Evolutionary conservation across 192 early-diverging fungal genomes (phyloP).

Genomic region (Podochytrium sp.): DNA sequence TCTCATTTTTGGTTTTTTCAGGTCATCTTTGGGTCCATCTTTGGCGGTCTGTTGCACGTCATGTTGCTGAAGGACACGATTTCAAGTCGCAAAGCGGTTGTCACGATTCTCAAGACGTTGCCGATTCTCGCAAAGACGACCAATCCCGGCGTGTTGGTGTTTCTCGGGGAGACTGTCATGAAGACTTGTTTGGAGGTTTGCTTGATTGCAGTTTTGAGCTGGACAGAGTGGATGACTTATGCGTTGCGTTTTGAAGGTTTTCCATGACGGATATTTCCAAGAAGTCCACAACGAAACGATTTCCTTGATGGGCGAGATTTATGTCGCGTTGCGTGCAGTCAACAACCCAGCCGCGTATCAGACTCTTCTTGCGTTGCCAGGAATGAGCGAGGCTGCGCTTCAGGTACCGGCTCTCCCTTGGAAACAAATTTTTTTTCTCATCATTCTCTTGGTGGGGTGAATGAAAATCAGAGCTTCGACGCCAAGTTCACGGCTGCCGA

Average conservation of each 20-base stretch:
- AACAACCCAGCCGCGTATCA: conserved; percentile 30
- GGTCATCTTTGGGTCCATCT: conserved; percentile 21
- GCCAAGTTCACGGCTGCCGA: conserved; percentile 3
- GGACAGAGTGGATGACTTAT: not conserved
- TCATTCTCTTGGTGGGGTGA: too few species aligned
- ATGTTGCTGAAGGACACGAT: conserved; percentile 21
- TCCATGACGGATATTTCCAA: conserved; percentile 47
- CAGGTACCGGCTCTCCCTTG: conserved; percentile 7
- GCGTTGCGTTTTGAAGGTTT: not conserved
- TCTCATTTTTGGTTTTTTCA: conserved; percentile 23
- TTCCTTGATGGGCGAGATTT: conserved; percentile 37
- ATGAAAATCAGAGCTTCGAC: conserved; percentile 36
- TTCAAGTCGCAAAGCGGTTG: conserved; percentile 19
- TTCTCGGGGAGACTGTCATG: conserved; percentile 4
- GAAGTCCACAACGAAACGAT: conserved; percentile 38
- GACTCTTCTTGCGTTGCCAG: conserved; percentile 37
- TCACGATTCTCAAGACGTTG: not conserved
- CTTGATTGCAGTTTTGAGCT: not conserved
- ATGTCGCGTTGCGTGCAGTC: conserved; percentile 25
- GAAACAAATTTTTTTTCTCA: not conserved
- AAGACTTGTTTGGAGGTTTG: conserved; percentile 6
- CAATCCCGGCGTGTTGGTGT: not conserved
- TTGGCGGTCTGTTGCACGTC: conserved; percentile 2
- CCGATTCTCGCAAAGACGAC: not conserved
- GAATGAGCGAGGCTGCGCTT: conserved; percentile 24